Base-by-base conservation (phyloP, 2,329 filamentous ascomycete species). In the Alternaria alternata region DNA sequence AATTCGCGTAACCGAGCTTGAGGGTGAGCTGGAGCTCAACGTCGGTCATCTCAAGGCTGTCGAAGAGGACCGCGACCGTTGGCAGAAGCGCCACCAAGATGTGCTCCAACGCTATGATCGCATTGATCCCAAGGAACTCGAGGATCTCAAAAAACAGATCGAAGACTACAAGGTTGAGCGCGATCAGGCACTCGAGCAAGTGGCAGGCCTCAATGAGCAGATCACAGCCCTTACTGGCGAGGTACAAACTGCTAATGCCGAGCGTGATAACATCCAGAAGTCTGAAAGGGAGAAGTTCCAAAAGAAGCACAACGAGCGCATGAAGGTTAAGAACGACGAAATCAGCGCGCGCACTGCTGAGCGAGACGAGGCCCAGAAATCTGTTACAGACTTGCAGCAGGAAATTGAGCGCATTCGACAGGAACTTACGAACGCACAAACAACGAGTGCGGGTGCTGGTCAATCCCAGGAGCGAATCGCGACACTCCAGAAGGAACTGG, bases 91-190 rank as follows among this genome's bases (percentile, higher is more conserved):
- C 24, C 96, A 93, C 1, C 93, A 98, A 75, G 92, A 96, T 69
- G 97, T 99, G 63, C 87, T 99, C 51, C 93, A 93, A 67, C 97
- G 97, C 76, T 97, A 98, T 74, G 94, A 97, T 68, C 92, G 94
- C 57, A 92, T 96, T 53, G 95, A 99, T 74, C 94, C 95, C 43
- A 92, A 92, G 3, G 94, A 98, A 74, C 87, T 97, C 75, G 94
- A 98, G 70, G 89, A 91, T 61, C 85, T 99, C 59, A 97, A 95
- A 81, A 88, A 91, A 73, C 89, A 89, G 60, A 87, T 97, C 54
- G 81, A 87, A 16, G 75, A 75, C 24, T 67, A 83, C 44, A 73
- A 85, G 54, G 76, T 78, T 5, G 89, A 93, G 68, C 82, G 81
- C 48, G 81, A 82, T 57, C 69, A 84, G 81, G 66, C 81, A 80